phyloP scores from a whole-genome alignment of 1,284 basidiomycete species.

The Rhodotorula sp. region DNA sequence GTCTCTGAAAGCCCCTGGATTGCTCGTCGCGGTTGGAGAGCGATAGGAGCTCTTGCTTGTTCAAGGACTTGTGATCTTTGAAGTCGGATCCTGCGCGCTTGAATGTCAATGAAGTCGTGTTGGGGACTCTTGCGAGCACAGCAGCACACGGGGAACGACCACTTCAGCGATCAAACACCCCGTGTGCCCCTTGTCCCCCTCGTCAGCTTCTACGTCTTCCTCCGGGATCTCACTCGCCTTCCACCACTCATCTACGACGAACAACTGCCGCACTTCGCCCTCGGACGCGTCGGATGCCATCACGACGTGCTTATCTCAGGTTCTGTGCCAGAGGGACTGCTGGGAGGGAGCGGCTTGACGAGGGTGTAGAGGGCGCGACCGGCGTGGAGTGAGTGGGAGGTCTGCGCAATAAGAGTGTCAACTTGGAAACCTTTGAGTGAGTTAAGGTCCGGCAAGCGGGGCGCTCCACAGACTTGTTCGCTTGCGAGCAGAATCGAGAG shows the following conservation, averaged over 20 bases:
- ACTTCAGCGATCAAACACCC: slow-evolving; percentile 58
- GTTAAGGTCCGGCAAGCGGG: neutral
- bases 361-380: slow-evolving; percentile 57
- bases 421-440: neutral
- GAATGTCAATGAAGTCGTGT: neutral
- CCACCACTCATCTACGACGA: slow-evolving; percentile 56
- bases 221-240: slow-evolving; percentile 55
- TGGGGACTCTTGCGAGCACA: neutral
- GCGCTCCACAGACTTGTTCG: slow-evolving; percentile 55
- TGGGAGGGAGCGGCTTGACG: slow-evolving; percentile 47
- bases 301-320: slow-evolving; percentile 51
- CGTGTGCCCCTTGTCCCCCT: slow-evolving; percentile 36
- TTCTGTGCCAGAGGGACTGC: slow-evolving; percentile 41
- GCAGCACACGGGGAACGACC: slow-evolving; percentile 38
- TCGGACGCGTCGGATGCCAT: slow-evolving; percentile 50
- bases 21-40: slow-evolving; percentile 46
- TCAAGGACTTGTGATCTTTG: slow-evolving; percentile 56
- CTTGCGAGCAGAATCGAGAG: neutral
- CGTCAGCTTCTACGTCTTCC: slow-evolving; percentile 47
- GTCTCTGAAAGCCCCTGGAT: neutral
- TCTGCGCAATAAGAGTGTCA: slow-evolving; percentile 45
- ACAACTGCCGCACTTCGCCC: slow-evolving; percentile 54
- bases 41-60: slow-evolving; percentile 45
- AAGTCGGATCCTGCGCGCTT: slow-evolving; percentile 20
- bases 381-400: slow-evolving; percentile 56